A percentile compares a stretch with the other conserved stretches of the same genome.
phyloP scores from a whole-genome alignment of 148 eudicot genomes.

The Cornus florida region DNA sequence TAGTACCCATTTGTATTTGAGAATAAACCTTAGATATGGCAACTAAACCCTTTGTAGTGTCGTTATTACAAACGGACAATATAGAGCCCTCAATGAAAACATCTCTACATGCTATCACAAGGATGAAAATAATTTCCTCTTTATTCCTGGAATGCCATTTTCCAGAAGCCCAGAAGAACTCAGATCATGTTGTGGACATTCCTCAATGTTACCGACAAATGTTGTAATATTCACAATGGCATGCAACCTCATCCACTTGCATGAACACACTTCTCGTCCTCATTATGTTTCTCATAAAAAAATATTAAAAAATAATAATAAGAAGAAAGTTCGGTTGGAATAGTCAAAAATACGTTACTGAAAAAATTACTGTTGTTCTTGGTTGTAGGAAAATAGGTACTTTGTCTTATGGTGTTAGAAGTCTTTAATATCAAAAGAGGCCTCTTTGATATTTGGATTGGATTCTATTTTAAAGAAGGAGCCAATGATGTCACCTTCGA shows the following conservation, averaged over 20 bases:
- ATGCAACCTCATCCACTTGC: neutral
- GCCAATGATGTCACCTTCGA: neutral
- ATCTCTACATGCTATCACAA: neutral
- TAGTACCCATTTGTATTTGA: neutral
- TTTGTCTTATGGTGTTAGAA: no score
- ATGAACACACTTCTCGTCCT: neutral
- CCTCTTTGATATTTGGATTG: neutral
- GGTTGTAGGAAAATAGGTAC: no score
- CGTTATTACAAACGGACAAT: neutral
- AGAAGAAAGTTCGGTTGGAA: no score
- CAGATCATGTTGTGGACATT: neutral
- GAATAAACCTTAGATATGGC: neutral
- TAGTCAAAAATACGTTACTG: no score
- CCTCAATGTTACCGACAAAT: neutral
- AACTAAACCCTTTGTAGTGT: neutral
- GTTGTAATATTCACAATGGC: neutral
- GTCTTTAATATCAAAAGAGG: neutral
- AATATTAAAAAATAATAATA: neutral
- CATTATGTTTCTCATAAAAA: neutral
- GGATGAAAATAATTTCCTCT: neutral
- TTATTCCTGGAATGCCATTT: neutral
- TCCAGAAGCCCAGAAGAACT: neutral
- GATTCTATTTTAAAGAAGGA: neutral
- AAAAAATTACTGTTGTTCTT: no score
- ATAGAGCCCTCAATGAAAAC: neutral